Evolutionary conservation across 2,329 filamentous ascomycete genomes (phyloP).

Genomic region (Botrytis fragariae): DNA sequence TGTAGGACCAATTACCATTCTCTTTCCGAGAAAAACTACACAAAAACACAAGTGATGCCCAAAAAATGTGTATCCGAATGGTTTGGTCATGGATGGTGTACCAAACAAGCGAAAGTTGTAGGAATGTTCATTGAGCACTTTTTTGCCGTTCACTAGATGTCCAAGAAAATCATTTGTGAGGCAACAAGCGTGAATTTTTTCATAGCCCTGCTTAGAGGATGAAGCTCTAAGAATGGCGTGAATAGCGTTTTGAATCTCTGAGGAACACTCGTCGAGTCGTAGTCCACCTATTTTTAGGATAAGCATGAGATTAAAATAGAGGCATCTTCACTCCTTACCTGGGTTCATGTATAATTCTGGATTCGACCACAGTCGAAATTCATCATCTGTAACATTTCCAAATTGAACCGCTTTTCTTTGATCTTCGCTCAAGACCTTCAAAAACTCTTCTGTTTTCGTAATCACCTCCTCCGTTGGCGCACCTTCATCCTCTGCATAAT

Average conservation of each 20-base stretch:
- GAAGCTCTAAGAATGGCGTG: conserved; percentile 33
- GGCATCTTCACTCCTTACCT: conserved; percentile 21
- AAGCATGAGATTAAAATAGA: neutral
- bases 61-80: conserved; percentile 47
- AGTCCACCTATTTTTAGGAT: conserved; percentile 28
- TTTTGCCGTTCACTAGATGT: conserved; percentile 34
- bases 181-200: conserved; percentile 34
- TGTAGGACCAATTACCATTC: conserved; percentile 69
- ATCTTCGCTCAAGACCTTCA: conserved; percentile 27
- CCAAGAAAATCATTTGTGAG: conserved; percentile 36
- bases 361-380: conserved; percentile 37
- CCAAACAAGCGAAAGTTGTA: conserved; percentile 36
- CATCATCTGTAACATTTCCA: conserved; percentile 33
- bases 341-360: conserved; percentile 37
- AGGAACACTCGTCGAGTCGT: conserved; percentile 32
- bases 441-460: conserved; percentile 23
- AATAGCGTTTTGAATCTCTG: conserved; percentile 30
- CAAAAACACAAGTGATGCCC: conserved; percentile 76
- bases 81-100: conserved; percentile 28
- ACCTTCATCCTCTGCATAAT: conserved; percentile 35
- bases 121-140: conserved; percentile 35
- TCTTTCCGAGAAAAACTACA: conserved; percentile 61
- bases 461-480: conserved; percentile 34
- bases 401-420: conserved; percentile 31
- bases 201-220: conserved; percentile 31